Evolutionary conservation across 768 basidiomycete species (phyloP).

Genomic region (Steccherinum ochraceum): DNA sequence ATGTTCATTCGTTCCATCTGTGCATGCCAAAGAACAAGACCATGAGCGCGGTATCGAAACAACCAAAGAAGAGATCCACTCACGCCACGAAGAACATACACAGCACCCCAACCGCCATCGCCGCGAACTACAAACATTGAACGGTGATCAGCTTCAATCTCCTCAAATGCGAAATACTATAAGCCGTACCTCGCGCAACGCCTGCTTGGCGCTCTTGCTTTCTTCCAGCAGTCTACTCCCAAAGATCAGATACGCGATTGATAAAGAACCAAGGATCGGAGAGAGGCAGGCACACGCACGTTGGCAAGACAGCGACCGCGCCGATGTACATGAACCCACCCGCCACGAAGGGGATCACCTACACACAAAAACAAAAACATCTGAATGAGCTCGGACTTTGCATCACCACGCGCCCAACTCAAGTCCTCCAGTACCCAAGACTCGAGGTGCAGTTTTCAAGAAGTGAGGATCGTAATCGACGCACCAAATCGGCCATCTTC

Average conservation of each 20-base stretch:
- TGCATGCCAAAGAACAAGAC: slow-evolving; percentile 14
- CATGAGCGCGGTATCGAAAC: too few relatives aligned
- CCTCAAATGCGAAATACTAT: background rate
- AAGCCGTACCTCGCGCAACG: slow-evolving; percentile 75
- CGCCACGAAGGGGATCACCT: slow-evolving; percentile 88
- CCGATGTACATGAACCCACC: slow-evolving; percentile 94
- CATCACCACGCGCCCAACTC: background rate
- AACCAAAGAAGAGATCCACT: slow-evolving; percentile 38
- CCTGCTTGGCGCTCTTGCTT: slow-evolving; percentile 82
- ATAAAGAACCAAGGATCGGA: background rate
- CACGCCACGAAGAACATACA: slow-evolving; percentile 94
- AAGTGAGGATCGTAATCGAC: too few relatives aligned
- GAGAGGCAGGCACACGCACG: too few relatives aligned
- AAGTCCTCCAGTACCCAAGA: too few relatives aligned
- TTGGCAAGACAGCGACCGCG: slow-evolving; percentile 85
- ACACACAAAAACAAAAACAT: slow-evolving; percentile 4
- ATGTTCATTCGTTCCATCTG: slow-evolving; percentile 80
- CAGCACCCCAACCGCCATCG: slow-evolving; percentile 84
- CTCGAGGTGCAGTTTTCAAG: too few relatives aligned
- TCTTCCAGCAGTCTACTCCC: slow-evolving; percentile 66
- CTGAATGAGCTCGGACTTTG: too few relatives aligned
- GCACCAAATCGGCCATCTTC: slow-evolving; percentile 72
- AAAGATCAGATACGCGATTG: slow-evolving; percentile 1
- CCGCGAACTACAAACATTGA: slow-evolving; percentile 58
- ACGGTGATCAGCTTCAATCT: background rate